phyloP scores from a whole-genome alignment of 192 early-diverging fungal genomes.

The Backusella mclennaniae region DNA sequence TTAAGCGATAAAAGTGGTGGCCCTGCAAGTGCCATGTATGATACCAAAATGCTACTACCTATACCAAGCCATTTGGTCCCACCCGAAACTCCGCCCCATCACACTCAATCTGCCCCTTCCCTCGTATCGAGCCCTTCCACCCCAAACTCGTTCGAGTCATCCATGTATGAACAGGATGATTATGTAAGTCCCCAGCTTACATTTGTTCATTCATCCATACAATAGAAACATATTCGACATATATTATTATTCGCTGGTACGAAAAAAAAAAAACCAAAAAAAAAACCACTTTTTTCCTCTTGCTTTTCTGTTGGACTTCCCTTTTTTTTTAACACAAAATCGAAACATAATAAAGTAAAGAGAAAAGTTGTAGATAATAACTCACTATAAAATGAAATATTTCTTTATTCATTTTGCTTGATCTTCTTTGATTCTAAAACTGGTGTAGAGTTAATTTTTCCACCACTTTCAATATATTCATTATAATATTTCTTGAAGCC shows the following conservation, averaged over 20 bases:
- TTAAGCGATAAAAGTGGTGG: background rate
- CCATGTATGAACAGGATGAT: background rate
- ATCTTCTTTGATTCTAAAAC: background rate
- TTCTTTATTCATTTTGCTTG: background rate
- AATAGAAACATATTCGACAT: background rate
- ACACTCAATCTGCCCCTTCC: constrained; percentile 2
- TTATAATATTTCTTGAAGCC: constrained; percentile 51
- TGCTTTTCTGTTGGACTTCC: no score
- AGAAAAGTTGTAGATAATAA: background rate
- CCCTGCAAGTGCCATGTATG: constrained; percentile 4
- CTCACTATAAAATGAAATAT: background rate
- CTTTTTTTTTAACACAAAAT: background rate
- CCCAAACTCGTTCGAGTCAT: constrained; percentile 9
- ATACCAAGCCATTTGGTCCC: constrained; percentile 7
- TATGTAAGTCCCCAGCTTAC: background rate
- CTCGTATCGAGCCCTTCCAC: constrained; percentile 14
- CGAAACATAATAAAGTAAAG: background rate
- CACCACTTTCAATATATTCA: constrained; percentile 41
- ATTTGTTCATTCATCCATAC: constrained; percentile 2
- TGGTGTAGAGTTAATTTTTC: constrained; percentile 2
- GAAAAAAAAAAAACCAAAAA: background rate
- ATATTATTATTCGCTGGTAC: background rate
- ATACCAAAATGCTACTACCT: background rate
- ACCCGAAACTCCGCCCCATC: constrained; percentile 8
- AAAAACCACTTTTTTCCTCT: background rate